Evolutionary conservation across 2,329 filamentous ascomycete species (phyloP).

Genomic region (Elsinoe arachidis): DNA sequence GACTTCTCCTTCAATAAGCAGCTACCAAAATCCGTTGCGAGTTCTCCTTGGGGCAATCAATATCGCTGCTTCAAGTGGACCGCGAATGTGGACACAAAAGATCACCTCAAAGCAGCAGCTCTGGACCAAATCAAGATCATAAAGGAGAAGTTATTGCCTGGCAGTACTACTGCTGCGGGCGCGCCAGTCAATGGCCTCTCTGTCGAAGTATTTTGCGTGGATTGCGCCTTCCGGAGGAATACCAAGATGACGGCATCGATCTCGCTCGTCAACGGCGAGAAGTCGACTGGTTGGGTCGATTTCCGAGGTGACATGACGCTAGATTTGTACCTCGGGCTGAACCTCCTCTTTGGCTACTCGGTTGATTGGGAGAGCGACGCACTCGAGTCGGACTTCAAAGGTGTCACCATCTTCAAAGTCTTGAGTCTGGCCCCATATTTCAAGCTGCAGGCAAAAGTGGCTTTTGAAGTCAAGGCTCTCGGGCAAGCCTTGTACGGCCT

Average conservation of each 20-base stretch:
- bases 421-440: background rate
- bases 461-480: background rate
- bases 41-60: background rate
- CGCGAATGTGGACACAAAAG: background rate
- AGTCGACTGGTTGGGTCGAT: background rate
- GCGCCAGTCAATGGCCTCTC: background rate
- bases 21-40: background rate
- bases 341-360: background rate
- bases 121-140: background rate
- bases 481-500: background rate
- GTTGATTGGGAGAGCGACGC: background rate
- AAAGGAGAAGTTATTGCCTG: background rate
- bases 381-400: background rate
- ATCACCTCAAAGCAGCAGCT: background rate
- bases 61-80: background rate
- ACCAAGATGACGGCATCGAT: background rate
- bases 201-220: background rate
- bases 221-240: background rate
- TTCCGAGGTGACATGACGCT: background rate
- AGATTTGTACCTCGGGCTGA: background rate
- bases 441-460: background rate
- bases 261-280: background rate
- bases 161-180: background rate
- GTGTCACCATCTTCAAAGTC: background rate
- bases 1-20: background rate